These are phyloP conservation scores for Athelia sp. DNA, from an alignment of 1,284 basidiomycete genomes.

Conservation along the genomic window DNA sequence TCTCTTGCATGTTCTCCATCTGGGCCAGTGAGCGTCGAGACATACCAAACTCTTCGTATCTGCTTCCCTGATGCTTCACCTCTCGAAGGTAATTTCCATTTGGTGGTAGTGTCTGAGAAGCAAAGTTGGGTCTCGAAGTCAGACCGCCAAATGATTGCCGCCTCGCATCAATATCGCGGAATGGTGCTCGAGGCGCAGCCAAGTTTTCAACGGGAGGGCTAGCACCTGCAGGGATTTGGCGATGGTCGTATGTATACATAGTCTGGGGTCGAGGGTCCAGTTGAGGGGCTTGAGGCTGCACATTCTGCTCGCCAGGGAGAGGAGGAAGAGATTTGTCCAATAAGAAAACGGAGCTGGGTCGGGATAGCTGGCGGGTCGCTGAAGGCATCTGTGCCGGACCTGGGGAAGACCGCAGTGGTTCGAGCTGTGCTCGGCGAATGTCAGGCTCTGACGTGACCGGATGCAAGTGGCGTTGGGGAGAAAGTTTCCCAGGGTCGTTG, in stretches of 20 bases:
- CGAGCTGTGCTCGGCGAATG: conserved; percentile 39
- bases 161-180: conserved; percentile 50
- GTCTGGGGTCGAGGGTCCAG: conserved; percentile 57
- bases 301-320: conserved; percentile 54
- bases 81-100: conserved; percentile 22
- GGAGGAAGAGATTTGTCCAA: conserved; percentile 76
- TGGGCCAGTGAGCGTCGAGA: conserved; percentile 57
- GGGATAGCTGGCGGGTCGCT: conserved; percentile 25
- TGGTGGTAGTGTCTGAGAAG: conserved; percentile 41
- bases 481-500: conserved; percentile 24
- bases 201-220: conserved; percentile 40
- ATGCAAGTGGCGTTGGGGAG: conserved; percentile 35
- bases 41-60: conserved; percentile 63
- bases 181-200: conserved; percentile 57
- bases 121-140: conserved; percentile 47
- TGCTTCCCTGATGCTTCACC: conserved; percentile 23
- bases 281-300: too few species aligned
- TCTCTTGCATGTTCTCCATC: conserved; percentile 41
- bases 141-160: conserved; percentile 73
- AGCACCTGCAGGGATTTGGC: conserved; percentile 35
- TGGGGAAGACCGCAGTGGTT: conserved; percentile 16
- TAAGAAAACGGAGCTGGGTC: conserved; percentile 34
- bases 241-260: conserved; percentile 56
- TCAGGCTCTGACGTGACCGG: conserved; percentile 55
- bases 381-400: not conserved